Base-by-base conservation (phyloP, 352 stramenopile genomes). In the Pythium dissotocum region DNA sequence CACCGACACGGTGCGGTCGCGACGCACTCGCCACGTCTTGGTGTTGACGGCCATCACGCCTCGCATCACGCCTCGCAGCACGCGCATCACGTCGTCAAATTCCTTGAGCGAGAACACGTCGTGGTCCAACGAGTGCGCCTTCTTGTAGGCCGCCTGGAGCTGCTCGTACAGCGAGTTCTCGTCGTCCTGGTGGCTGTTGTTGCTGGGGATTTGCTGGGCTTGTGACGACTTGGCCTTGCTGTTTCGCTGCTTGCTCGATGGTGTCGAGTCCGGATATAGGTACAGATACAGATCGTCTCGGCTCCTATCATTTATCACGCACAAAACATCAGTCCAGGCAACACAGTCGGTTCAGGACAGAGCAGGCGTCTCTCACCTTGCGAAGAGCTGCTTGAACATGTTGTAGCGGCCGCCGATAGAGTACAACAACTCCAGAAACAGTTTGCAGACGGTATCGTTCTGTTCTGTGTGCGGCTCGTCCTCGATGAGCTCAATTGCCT, bases 101-200 rank as follows among this genome's bases (percentile, higher is more conserved):
- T 67, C 61, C 26, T 61, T 60, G 61, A 67, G 61, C 61, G 60
- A 66, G 28, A 66, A 66, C 35, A 66, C 49, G 32, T 66, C 51
- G 61, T 61, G 32, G 51, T 67, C 48, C 61, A 49, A 67, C 49
- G 59, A 65, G n/a, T 58, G 46, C 2, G 56, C 48, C 4, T 51
- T 49, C 21, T 24, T 42, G 35, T 65, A 48, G 6, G 32, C 48
- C 8, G n/a, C 21, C n/a, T 38, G 33, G 7, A 65, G 49, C 32
- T 65, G 46, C 14, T 42, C 32, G 0, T 48, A 35, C 42, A 59
- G 36, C 21, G 35, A 35, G 12, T 36, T 30, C 13, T 59, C 60
- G 28, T 66, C 60, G 46, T 44, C 26, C 21, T 38, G 13, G 2
- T 24, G 24, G 0, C 6, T 16, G 10, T 18, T 33, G 24, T 10